Percentiles rank a stretch among this genome's conserved stretches.
Conservation (phyloP, 306 rosid species). For the Acacia melanoxylon region DNA sequence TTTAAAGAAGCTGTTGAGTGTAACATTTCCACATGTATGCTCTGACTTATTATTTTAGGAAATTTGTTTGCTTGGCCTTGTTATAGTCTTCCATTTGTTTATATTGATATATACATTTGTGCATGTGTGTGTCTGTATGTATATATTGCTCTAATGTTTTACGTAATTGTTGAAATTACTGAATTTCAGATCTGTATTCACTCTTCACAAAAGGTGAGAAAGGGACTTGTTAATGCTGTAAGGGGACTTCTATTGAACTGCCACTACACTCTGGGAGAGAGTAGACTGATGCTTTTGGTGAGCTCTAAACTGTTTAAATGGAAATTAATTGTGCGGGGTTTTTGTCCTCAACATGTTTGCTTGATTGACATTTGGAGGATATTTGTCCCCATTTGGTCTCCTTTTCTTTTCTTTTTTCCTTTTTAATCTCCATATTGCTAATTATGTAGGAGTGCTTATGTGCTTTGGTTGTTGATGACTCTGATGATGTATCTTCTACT, state of each 20-base stretch:
- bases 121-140: neutral
- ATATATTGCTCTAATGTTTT: constrained; percentile 11
- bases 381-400: constrained; percentile 23
- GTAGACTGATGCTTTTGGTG: constrained; percentile 93
- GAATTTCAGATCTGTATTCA: constrained; percentile 80
- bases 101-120: neutral
- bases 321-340: constrained; percentile 24
- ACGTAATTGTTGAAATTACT: constrained; percentile 36
- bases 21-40: constrained; percentile 84
- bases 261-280: constrained; percentile 54
- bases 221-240: constrained; percentile 76
- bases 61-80: constrained; percentile 16
- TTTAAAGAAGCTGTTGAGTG: constrained; percentile 66
- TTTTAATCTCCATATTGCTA: constrained; percentile 21
- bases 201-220: constrained; percentile 79
- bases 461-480: constrained; percentile 73
- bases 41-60: constrained; percentile 28
- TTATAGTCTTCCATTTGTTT: constrained; percentile 24
- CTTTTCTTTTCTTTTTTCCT: neutral
- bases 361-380: constrained; percentile 20
- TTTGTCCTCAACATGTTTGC: constrained; percentile 28
- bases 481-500: constrained; percentile 68
- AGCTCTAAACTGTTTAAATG: constrained; percentile 48
- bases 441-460: constrained; percentile 83
- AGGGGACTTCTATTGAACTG: constrained; percentile 72